Conservation (phyloP, 805 yeast genomes). For the Cyberlindnera galapagoensis region DNA sequence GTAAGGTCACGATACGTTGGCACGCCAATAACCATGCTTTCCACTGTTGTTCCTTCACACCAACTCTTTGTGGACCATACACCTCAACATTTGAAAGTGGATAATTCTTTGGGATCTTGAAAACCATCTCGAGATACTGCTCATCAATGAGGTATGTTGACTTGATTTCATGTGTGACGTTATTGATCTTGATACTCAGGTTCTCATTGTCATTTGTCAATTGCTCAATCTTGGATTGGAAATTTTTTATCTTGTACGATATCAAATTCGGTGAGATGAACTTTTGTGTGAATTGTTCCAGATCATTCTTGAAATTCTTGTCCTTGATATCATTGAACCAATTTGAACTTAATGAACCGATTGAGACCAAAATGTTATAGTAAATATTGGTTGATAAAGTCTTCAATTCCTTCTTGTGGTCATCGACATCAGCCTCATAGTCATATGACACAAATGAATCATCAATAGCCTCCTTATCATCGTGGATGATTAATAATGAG, state of each 20-base stretch:
- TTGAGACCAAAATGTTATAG: slow-evolving; percentile 40
- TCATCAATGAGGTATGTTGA: slow-evolving; percentile 79
- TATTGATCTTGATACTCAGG: slow-evolving; percentile 54
- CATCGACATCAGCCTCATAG: slow-evolving; percentile 6
- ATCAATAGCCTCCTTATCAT: slow-evolving; percentile 21
- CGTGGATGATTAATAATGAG: slow-evolving; percentile 43
- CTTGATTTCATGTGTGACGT: slow-evolving; percentile 57
- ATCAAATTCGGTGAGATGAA: slow-evolving; percentile 62
- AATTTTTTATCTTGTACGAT: slow-evolving; percentile 46
- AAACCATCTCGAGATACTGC: slow-evolving; percentile 73
- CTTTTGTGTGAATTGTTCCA: slow-evolving; percentile 57
- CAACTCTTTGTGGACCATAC: slow-evolving; percentile 72
- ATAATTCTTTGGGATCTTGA: slow-evolving; percentile 64
- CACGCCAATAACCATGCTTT: slow-evolving; percentile 92
- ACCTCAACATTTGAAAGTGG: slow-evolving; percentile 76
- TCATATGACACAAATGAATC: slow-evolving; percentile 21
- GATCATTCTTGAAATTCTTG: slow-evolving; percentile 49
- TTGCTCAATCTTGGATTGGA: slow-evolving; percentile 34
- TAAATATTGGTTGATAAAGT: slow-evolving; percentile 43
- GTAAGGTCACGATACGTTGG: slow-evolving; percentile 70
- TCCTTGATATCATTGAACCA: slow-evolving; percentile 75
- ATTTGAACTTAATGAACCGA: slow-evolving; percentile 51
- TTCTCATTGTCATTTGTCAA: slow-evolving; percentile 32
- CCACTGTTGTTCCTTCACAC: slow-evolving; percentile 90
- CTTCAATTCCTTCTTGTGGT: slow-evolving; percentile 25